Percentiles rank a stretch among this genome's conserved stretches.
Conservation (phyloP, 2,329 filamentous ascomycete species). For the Aspergillus udagawae region DNA sequence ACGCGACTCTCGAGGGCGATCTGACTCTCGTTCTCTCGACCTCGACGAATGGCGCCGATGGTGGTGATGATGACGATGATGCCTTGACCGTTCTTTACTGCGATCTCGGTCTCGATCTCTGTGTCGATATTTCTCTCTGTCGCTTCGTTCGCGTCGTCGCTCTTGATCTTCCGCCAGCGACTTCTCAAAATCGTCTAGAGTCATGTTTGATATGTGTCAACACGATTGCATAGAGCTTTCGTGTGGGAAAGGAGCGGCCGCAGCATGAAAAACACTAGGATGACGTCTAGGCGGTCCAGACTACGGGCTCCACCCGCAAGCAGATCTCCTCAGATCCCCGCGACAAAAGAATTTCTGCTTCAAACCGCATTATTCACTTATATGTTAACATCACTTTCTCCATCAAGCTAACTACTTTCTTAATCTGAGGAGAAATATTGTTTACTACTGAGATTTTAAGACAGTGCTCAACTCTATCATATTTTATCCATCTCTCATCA, state of each 20-base stretch:
- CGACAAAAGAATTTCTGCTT: slow-evolving; percentile 25
- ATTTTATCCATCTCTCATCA: slow-evolving; percentile 23
- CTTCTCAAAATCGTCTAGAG: slow-evolving; percentile 72
- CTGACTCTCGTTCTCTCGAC: slow-evolving; percentile 31
- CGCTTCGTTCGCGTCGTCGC: slow-evolving; percentile 35
- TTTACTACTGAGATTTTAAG: neutral
- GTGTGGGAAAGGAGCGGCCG: neutral
- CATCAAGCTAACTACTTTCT: slow-evolving; percentile 1
- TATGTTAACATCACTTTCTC: slow-evolving; percentile 3
- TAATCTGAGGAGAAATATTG: neutral
- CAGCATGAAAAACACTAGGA: slow-evolving; percentile 11
- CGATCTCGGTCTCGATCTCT: slow-evolving; percentile 35
- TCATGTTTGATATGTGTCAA: slow-evolving; percentile 41
- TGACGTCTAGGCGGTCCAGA: slow-evolving; percentile 31
- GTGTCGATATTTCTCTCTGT: slow-evolving; percentile 31
- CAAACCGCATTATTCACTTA: neutral
- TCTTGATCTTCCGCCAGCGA: slow-evolving; percentile 59
- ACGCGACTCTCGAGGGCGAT: slow-evolving; percentile 37
- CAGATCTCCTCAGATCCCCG: slow-evolving; percentile 24
- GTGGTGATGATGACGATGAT: slow-evolving; percentile 37
- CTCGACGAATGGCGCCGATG: slow-evolving; percentile 42
- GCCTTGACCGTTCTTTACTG: slow-evolving; percentile 37
- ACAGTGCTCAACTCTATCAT: neutral
- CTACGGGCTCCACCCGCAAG: slow-evolving; percentile 19
- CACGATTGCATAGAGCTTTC: neutral